Evolutionary conservation across 352 stramenopile species (phyloP).

Genomic region (Achlya hypogyna): DNA sequence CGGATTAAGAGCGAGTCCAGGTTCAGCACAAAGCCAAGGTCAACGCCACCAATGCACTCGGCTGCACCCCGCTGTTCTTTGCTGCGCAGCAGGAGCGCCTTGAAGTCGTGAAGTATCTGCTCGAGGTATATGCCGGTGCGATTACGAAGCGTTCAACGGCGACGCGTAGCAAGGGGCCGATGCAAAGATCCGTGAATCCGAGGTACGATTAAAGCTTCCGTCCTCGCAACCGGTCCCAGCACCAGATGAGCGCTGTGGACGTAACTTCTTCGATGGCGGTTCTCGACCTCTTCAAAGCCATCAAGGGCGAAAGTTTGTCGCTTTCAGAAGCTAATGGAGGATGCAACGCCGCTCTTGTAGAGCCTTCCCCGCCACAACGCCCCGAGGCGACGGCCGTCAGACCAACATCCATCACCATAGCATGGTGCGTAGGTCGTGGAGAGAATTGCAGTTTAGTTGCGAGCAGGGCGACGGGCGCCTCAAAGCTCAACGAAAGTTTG

Average conservation of each 20-base stretch:
- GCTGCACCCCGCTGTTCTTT: slow-evolving; percentile 66
- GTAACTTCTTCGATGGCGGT: slow-evolving; percentile 41
- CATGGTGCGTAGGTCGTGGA: slow-evolving; percentile 26
- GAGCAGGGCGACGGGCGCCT: slow-evolving; percentile 27
- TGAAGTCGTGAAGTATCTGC: slow-evolving; percentile 34
- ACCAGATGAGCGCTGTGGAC: slow-evolving; percentile 49
- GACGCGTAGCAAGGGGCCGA: slow-evolving; percentile 41
- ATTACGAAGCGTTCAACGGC: background rate
- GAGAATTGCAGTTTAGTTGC: background rate
- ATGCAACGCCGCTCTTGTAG: slow-evolving; percentile 21
- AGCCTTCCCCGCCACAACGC: slow-evolving; percentile 27
- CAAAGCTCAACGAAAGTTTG: slow-evolving; percentile 35
- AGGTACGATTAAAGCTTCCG: slow-evolving; percentile 23
- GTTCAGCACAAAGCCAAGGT: slow-evolving; percentile 35
- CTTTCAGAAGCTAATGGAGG: background rate
- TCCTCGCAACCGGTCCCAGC: slow-evolving; percentile 23
- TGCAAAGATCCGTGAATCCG: slow-evolving; percentile 34
- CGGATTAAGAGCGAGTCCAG: slow-evolving; percentile 17
- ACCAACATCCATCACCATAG: slow-evolving; percentile 25
- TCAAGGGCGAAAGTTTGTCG: slow-evolving; percentile 33
- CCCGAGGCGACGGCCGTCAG: slow-evolving; percentile 22
- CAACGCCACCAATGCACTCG: slow-evolving; percentile 40
- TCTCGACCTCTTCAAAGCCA: slow-evolving; percentile 32
- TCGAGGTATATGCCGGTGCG: slow-evolving; percentile 29
- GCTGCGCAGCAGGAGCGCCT: slow-evolving; percentile 46